Evolutionary conservation across 352 stramenopile genomes (phyloP), one percentile per base, ranked within the genome.

Genomic region (Globisporangium splendens): DNA sequence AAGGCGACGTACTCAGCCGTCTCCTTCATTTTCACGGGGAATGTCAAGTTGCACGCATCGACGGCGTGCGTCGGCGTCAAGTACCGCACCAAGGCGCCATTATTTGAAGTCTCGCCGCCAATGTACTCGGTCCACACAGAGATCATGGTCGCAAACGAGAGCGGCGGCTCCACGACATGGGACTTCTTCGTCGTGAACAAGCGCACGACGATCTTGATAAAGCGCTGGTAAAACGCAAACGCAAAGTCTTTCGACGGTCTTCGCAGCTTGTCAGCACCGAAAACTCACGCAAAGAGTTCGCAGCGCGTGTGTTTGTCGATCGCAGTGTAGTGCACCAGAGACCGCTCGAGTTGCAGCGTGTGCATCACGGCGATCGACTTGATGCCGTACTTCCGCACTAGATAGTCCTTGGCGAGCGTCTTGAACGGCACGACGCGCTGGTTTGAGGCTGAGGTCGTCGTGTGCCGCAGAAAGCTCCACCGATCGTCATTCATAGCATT

Each of bases 321-420:
- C 3, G 62, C 60, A 21, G 52, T 60, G 59, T 83, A 88, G 48
- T 86, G 68, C 3, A 85, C 49, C n/a, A 90, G 68, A 13, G 80
- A 90, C 7, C 77, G 75, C 54, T 90, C 78, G 11, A 90, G 75
- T 59, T 90, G 80, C 41, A 87, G 50, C 15, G 76, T 73, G 59
- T 90, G 70, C 74, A 88, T 86, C 28, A 82, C 58, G 1, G 80
- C 80, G 38, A 90, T 88, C 12, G 80, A 87, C 53, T 86, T 87
- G 52, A 90, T 88, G 21, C 80, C 80, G 48, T 90, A 90, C 58
- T 88, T 88, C 15, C 80, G 77, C 11, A 68, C 63, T 14, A 90
- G 67, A 33, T 76, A 81, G 54, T 90, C 78, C 41, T 86, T 85
- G 0, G 73, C 74, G 3, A 90, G 65, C 0, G 70, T 74, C 46